A percentile compares a stretch with the other conserved stretches of the same genome.
phyloP scores from a whole-genome alignment of 805 yeast genomes.

The Pichia nanzhaoensis region DNA sequence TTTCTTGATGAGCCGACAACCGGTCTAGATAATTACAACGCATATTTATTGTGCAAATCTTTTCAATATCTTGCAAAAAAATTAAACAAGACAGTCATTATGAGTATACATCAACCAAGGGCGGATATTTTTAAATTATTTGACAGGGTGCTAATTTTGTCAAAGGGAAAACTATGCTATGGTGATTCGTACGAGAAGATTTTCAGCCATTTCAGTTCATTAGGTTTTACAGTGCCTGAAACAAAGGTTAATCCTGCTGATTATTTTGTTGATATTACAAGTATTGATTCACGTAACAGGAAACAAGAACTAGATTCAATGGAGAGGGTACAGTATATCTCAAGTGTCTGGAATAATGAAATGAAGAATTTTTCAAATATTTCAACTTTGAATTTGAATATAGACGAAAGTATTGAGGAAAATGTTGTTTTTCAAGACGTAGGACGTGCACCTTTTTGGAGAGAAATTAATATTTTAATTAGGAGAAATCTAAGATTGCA shows the following conservation, averaged over 20 bases:
- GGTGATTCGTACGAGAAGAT: constrained; percentile 39
- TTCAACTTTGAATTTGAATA: not conserved
- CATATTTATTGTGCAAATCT: constrained; percentile 54
- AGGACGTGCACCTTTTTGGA: constrained; percentile 34
- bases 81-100: constrained; percentile 60
- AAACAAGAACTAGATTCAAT: constrained; percentile 31
- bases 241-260: constrained; percentile 54
- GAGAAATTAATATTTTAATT: constrained; percentile 40
- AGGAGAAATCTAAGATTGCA: constrained; percentile 42
- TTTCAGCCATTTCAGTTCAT: constrained; percentile 40
- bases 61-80: constrained; percentile 48
- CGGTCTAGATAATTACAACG: constrained; percentile 75
- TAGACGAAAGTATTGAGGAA: constrained; percentile 1
- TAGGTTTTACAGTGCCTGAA: constrained; percentile 41
- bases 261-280: constrained; percentile 48
- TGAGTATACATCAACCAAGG: constrained; percentile 82
- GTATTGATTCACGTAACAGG: constrained; percentile 43
- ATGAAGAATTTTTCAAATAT: constrained; percentile 14
- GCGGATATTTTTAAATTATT: constrained; percentile 65
- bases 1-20: constrained; percentile 88
- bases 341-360: constrained; percentile 32
- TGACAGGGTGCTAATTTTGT: constrained; percentile 60
- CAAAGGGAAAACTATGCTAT: constrained; percentile 49
- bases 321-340: constrained; percentile 30
- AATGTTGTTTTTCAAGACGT: constrained; percentile 18